Conservation (phyloP, 768 basidiomycete species). For the Epithele typhae region DNA sequence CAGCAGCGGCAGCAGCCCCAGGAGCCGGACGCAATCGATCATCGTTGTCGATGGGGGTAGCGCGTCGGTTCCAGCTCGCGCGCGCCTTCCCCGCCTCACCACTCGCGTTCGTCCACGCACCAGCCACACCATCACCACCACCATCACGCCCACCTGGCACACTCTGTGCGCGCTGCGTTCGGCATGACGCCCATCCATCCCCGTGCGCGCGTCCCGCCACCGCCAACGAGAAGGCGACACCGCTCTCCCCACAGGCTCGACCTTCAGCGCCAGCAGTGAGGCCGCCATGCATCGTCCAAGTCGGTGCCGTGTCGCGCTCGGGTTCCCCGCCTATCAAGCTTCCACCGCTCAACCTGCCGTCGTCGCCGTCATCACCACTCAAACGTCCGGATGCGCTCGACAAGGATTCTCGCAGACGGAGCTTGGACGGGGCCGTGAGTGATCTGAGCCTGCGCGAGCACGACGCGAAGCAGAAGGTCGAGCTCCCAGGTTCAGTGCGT, state of each 20-base stretch:
- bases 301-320: conserved; percentile 50
- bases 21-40: conserved; percentile 42
- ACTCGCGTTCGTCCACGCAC: conserved; percentile 12
- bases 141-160: conserved; percentile 66
- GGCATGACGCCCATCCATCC: conserved; percentile 83
- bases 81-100: conserved; percentile 47
- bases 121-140: conserved; percentile 12
- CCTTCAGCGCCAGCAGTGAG: conserved; percentile 3
- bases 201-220: conserved; percentile 29
- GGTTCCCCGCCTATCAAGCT: conserved; percentile 68
- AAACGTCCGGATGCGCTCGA: conserved; percentile 9
- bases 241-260: conserved; percentile 17
- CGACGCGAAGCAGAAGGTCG: conserved; percentile 33
- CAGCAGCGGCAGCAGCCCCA: conserved; percentile 61
- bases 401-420: conserved; percentile 15
- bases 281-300: conserved; percentile 13
- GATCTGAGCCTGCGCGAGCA: conserved; percentile 9
- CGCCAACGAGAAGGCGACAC: conserved; percentile 8
- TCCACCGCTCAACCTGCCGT: conserved; percentile 56
- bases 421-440: conserved; percentile 11
- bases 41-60: conserved; percentile 21
- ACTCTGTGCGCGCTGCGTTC: conserved; percentile 83
- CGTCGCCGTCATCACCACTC: conserved; percentile 23
- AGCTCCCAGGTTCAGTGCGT: conserved; percentile 60
- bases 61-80: conserved; percentile 52